Evolutionary conservation across 2,329 filamentous ascomycete species (phyloP).

Genomic region (Sporothrix brasiliensis): DNA sequence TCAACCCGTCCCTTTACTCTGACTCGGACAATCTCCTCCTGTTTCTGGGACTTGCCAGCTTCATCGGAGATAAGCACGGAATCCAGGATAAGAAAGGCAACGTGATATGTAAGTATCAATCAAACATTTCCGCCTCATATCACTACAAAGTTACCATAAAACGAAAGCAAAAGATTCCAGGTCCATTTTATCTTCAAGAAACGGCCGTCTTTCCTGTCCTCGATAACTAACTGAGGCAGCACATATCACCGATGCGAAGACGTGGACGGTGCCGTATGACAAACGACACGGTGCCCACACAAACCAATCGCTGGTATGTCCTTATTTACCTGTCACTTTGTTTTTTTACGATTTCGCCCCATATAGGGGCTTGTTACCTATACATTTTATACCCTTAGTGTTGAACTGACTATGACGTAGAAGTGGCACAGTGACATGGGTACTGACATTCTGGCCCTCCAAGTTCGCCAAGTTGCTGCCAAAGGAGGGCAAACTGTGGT

Average conservation of each 20-base stretch:
- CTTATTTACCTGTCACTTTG: not conserved
- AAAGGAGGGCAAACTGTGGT: conserved; percentile 52
- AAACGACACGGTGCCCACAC: conserved; percentile 56
- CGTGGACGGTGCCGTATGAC: conserved; percentile 50
- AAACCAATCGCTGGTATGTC: conserved; percentile 48
- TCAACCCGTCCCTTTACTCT: conserved; percentile 52
- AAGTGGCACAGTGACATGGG: conserved; percentile 58
- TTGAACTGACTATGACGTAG: conserved; percentile 38
- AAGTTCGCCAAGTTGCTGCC: conserved; percentile 50
- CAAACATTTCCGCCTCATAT: not conserved
- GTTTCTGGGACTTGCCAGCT: conserved; percentile 59
- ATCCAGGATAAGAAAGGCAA: conserved; percentile 54
- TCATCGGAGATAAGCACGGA: conserved; percentile 59
- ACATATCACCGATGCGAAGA: conserved; percentile 53
- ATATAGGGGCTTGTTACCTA: not conserved
- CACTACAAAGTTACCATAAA: too few relatives aligned
- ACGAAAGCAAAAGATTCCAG: too few relatives aligned
- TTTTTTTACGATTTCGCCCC: not conserved
- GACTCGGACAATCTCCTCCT: conserved; percentile 58
- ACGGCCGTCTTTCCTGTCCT: not conserved
- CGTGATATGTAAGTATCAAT: conserved; percentile 48
- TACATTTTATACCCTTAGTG: not conserved
- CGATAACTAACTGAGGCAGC: conserved; percentile 41
- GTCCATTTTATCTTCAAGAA: not conserved
- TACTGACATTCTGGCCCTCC: conserved; percentile 53